These are phyloP conservation scores for Cyberlindnera veronae DNA, from an alignment of 805 yeast species.

Conservation along the genomic window DNA sequence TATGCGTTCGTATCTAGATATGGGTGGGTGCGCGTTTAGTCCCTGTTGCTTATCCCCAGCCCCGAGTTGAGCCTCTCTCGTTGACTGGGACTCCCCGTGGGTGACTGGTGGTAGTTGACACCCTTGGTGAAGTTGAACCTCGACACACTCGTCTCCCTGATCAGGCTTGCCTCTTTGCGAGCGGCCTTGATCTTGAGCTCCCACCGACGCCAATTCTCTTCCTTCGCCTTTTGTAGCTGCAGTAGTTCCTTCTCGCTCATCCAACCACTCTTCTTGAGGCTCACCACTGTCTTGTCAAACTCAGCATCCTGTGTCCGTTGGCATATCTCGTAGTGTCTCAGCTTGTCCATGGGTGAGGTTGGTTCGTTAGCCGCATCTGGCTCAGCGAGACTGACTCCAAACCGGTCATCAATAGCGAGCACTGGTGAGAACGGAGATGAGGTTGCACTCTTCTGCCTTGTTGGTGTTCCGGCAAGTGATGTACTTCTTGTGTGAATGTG, in stretches of 20 bases:
- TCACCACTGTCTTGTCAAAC: constrained; percentile 18
- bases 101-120: too few species aligned
- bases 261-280: constrained; percentile 26
- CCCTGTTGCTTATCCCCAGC: not conserved
- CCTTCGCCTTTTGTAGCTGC: constrained; percentile 18
- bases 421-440: constrained; percentile 21
- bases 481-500: not conserved
- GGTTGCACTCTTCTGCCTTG: not conserved
- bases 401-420: constrained; percentile 23
- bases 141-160: not conserved
- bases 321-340: constrained; percentile 18
- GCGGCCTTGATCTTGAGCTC: constrained; percentile 19
- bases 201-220: constrained; percentile 25
- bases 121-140: constrained; percentile 1
- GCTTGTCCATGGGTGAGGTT: constrained; percentile 17
- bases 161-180: constrained; percentile 4
- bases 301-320: constrained; percentile 21
- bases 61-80: not conserved
- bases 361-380: constrained; percentile 12
- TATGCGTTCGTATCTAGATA: too few species aligned
- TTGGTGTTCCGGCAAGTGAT: not conserved
- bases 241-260: constrained; percentile 21
- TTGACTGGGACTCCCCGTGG: not conserved
- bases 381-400: constrained; percentile 24
- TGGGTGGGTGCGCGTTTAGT: too few species aligned